Evolutionary conservation across 768 basidiomycete species (phyloP), one percentile per base, ranked within the genome.

Genomic region (Clavulina sp.): DNA sequence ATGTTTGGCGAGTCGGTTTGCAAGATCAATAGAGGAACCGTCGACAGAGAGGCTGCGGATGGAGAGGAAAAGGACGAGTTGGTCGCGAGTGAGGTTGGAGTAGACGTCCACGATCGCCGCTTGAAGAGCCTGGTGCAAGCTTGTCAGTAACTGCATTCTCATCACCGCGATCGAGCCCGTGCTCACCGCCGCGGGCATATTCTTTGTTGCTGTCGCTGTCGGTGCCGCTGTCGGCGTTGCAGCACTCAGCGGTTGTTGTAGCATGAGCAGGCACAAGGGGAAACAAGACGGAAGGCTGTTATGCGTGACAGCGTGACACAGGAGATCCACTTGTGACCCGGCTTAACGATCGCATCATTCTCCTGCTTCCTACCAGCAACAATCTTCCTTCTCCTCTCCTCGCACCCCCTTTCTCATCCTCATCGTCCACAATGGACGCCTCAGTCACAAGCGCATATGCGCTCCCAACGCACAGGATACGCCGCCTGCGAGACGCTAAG

Each of bases 1-100:
- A 60, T 84, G 74, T 53, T 83, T 78, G 4, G 80, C 75, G 24
- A 88, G 73, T 21, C 84, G 73, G 5, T 75, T 73, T 41, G 80
- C 80, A 29, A 86, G 76, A 51, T 84, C 82, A 48, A 30, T 29
- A 9, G 48, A 33, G 24, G 48, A 30, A 13, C 48, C 48, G 28
- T 49, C 28, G 7, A 33, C 31, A 33, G 48, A 30, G 18, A 49
- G 48, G 24, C 16, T 13, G 13, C 48, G 26, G 6, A 49, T 49
- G 18, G 48, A 49, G 16, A 49, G 48, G 2, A 49, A 49, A 7
- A 49, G 28, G 31, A 49, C 48, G 24, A 49, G 48, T 30, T 49
- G 48, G 32, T 49, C 48, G 1, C 48, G 26, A 7, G 48, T 49
- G 24, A 49, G 48, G 18, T 33, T 49, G 32, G 48, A 16, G 48